Percentiles rank a stretch among this genome's conserved stretches.
Evolutionary conservation across 208 protist genomes (phyloP).

Genomic region (Tritrichomonas musculus): DNA sequence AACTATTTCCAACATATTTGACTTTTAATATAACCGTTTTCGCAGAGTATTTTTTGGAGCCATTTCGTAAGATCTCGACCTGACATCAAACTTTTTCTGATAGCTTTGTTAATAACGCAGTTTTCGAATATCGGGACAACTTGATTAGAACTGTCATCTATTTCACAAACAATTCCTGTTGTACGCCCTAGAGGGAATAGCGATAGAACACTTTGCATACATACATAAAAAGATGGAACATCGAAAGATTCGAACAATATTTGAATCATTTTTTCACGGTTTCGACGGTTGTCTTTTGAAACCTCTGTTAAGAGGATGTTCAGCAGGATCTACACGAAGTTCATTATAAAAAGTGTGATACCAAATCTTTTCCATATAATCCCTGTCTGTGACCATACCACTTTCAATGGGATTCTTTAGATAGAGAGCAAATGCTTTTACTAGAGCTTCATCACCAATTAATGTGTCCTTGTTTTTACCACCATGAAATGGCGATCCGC

Average conservation of each 20-base stretch:
- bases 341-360: constrained; percentile 60
- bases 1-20: constrained; percentile 59
- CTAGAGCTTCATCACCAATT: constrained; percentile 37
- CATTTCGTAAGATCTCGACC: constrained; percentile 64
- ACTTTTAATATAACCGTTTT: constrained; percentile 44
- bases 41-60: constrained; percentile 52
- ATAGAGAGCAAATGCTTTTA: background rate
- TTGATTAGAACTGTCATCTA: constrained; percentile 85
- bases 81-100: constrained; percentile 58
- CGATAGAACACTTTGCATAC: constrained; percentile 80
- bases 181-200: constrained; percentile 73
- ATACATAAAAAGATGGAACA: constrained; percentile 62
- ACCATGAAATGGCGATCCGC: constrained; percentile 7
- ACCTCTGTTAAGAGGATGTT: constrained; percentile 85
- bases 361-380: constrained; percentile 51
- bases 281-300: constrained; percentile 69
- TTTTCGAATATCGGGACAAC: constrained; percentile 68
- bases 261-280: constrained; percentile 73
- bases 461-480: constrained; percentile 70
- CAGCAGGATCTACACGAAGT: constrained; percentile 82
- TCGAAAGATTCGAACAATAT: constrained; percentile 78
- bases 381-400: constrained; percentile 46
- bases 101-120: constrained; percentile 56
- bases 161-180: constrained; percentile 78
- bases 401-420: constrained; percentile 39